Conservation (phyloP, 1,284 basidiomycete genomes). For the Sutorius eximius region DNA sequence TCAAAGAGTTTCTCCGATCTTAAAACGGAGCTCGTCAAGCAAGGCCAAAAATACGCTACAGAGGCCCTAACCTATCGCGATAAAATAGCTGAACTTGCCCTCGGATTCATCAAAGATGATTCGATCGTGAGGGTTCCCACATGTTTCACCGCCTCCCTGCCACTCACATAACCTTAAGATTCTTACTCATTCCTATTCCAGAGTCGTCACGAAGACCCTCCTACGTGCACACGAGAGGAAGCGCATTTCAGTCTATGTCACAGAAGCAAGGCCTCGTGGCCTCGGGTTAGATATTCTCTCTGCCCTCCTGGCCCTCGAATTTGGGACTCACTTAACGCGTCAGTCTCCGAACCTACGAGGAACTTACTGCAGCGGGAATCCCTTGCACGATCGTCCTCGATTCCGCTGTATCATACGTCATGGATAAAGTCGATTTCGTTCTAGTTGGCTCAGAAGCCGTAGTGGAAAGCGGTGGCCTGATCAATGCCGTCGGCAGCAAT, state of each 20-base stretch:
- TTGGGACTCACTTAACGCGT: slow-evolving; percentile 5
- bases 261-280: slow-evolving; percentile 88
- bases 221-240: slow-evolving; percentile 88
- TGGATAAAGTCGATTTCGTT: slow-evolving; percentile 94
- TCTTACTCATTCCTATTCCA: slow-evolving; percentile 92
- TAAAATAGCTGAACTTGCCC: slow-evolving; percentile 87
- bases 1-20: slow-evolving; percentile 75
- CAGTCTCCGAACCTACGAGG: slow-evolving; percentile 87
- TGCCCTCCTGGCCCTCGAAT: slow-evolving; percentile 14
- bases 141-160: slow-evolving; percentile 13
- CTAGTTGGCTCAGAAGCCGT: slow-evolving; percentile 97
- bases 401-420: slow-evolving; percentile 94
- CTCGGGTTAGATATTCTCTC: slow-evolving; percentile 55
- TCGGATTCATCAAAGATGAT: slow-evolving; percentile 93
- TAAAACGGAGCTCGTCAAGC: slow-evolving; percentile 76
- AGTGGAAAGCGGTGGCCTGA: slow-evolving; percentile 88
- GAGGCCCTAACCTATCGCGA: slow-evolving; percentile 85
- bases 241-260: slow-evolving; percentile 96
- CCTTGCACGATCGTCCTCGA: slow-evolving; percentile 95
- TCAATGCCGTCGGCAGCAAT: slow-evolving; percentile 91
- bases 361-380: slow-evolving; percentile 82
- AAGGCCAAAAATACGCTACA: slow-evolving; percentile 74
- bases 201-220: slow-evolving; percentile 94
- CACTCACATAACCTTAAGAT: slow-evolving; percentile 56
- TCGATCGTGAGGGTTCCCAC: slow-evolving; percentile 64